Conservation (phyloP, 305 asterid species). For the Rubia balearica region DNA sequence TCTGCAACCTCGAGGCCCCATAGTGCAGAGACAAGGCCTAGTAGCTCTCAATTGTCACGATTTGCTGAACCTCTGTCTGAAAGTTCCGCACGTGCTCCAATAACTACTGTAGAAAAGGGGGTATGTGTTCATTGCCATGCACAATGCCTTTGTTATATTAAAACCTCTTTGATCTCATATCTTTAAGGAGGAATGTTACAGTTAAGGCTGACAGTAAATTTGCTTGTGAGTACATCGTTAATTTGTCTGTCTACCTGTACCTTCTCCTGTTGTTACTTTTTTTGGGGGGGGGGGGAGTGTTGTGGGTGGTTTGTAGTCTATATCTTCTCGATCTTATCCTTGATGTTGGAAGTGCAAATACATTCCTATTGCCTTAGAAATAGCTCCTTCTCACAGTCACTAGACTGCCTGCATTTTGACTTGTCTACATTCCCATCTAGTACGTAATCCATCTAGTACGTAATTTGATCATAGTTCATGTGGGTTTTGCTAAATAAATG, state of each 20-base stretch:
- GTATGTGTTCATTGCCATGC: slow-evolving; percentile 34
- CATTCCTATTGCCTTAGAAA: not conserved
- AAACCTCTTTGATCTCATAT: slow-evolving; percentile 6
- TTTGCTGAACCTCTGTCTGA: slow-evolving; percentile 78
- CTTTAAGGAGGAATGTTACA: not conserved
- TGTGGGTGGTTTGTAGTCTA: no score
- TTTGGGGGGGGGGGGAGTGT: no score
- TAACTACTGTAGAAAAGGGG: slow-evolving; percentile 56
- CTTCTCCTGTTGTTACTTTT: not conserved
- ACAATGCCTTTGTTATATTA: slow-evolving; percentile 1
- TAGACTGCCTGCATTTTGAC: not conserved
- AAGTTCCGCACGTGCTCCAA: slow-evolving; percentile 53
- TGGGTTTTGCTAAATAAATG: not conserved
- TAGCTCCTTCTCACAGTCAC: not conserved
- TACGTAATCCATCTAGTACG: not conserved
- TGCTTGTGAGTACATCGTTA: not conserved
- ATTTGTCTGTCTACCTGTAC: not conserved
- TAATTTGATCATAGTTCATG: not conserved
- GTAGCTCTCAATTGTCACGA: slow-evolving; percentile 84
- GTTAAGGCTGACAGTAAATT: not conserved
- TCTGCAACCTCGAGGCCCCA: slow-evolving; percentile 70
- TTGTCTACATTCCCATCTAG: not conserved
- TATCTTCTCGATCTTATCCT: not conserved
- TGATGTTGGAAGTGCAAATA: not conserved
- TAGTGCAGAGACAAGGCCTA: slow-evolving; percentile 93